Base-by-base conservation (phyloP, 805 yeast genomes). In the Pichia californica region DNA sequence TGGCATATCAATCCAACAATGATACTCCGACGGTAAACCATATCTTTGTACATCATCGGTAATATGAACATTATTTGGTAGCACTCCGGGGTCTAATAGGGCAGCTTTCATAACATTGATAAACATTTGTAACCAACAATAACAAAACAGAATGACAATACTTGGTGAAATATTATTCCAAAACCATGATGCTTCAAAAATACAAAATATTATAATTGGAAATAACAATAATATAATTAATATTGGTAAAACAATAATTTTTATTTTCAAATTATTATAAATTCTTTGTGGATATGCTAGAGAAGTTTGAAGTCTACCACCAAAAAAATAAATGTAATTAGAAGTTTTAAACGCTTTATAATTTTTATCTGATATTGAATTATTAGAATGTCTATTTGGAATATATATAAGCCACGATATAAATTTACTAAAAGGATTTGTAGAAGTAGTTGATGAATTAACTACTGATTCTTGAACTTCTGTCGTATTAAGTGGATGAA, bases 51-150 rank as follows among this genome's bases (percentile, higher is more conserved):
- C 52, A 31, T 65, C 63, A 38, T 62, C 71, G 0, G 74, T 73
- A 27, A 79, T 20, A 52, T 86, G 93, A 5, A 81, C 58, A 59
- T 83, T 82, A 46, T 79, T 63, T 1, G 94, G 89, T 10, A 83
- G 54, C 1, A 72, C 59, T 0, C 95, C 95, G 0, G 94, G 86
- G 52, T 86, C 95, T 10, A 73, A 59, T 2, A 76, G 64, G 0
- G 83, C 69, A 0, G 83, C 80, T 44, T 62, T 70, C 7, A 80
- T 44, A 47, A 78, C 77, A 40, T 77, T 71, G 3, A 58, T 38
- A 1, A 76, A n/a, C 2, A 76, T 56, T 32, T 77, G 53, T 5
- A 68, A 37, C 83, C 84, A 81, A 31, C 74, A 55, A 53, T 85
- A 85, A 16, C 73, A 60, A 50, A 81, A 79, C 3, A 79, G 39